Evolutionary conservation across 768 basidiomycete species (phyloP).

Genomic region (Boletus sp.): DNA sequence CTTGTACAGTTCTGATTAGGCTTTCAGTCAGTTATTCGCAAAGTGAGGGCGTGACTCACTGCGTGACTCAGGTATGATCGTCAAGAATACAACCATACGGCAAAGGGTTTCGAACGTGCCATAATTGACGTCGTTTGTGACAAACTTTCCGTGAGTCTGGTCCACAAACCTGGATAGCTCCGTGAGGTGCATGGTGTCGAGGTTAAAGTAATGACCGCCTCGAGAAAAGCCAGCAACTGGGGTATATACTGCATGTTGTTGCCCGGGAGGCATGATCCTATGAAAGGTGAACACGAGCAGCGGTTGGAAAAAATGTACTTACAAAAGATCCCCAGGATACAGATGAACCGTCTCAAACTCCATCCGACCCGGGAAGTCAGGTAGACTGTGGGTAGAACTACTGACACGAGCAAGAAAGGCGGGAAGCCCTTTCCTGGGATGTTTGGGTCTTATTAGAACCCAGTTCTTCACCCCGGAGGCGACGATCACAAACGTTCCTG

Average conservation of each 20-base stretch:
- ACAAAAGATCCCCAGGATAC: background rate
- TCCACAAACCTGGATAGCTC: background rate
- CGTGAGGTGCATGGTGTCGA: constrained; percentile 2
- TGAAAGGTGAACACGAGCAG: background rate
- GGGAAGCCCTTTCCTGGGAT: background rate
- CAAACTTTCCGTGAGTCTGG: background rate
- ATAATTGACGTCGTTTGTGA: background rate
- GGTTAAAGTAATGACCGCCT: constrained; percentile 9
- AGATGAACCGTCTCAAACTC: background rate
- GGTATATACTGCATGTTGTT: constrained; percentile 5
- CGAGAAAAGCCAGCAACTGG: constrained; percentile 3
- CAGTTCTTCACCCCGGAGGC: background rate
- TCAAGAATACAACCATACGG: background rate
- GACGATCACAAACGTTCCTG: background rate
- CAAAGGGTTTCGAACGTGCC: background rate
- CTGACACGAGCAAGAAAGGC: background rate
- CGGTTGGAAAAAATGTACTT: background rate
- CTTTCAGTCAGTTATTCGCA: background rate
- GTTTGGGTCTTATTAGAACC: background rate
- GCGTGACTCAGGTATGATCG: background rate
- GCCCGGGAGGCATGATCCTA: constrained; percentile 5
- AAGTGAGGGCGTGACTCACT: background rate
- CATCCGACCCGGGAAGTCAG: background rate
- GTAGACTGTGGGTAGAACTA: background rate
- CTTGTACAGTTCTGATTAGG: background rate